Evolutionary conservation across 192 early-diverging fungal species (phyloP).

Genomic region (Powellomyces hirtus): DNA sequence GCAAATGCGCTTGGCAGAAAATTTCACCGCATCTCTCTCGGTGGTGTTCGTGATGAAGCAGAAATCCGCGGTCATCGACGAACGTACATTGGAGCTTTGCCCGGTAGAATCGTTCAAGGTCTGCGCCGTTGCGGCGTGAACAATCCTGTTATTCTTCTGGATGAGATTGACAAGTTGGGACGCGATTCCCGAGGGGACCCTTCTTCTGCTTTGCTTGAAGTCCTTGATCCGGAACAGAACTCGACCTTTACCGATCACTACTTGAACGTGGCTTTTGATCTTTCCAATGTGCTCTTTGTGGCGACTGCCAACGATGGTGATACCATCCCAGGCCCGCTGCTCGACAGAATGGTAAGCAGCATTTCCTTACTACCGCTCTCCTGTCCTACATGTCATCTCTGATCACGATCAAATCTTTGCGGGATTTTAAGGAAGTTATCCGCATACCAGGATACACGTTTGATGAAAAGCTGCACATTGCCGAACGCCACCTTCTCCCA

Average conservation of each 20-base stretch:
- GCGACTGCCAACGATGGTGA: slow-evolving; percentile 78
- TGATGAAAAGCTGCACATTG: slow-evolving; percentile 80
- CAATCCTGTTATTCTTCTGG: slow-evolving; percentile 78
- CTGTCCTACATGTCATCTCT: neutral
- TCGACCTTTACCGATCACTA: slow-evolving; percentile 79
- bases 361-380: too few relatives aligned
- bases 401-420: neutral
- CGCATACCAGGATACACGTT: slow-evolving; percentile 76
- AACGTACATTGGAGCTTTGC: slow-evolving; percentile 84
- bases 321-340: slow-evolving; percentile 72
- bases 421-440: slow-evolving; percentile 56
- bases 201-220: slow-evolving; percentile 77
- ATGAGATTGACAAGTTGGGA: slow-evolving; percentile 84
- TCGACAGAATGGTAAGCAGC: slow-evolving; percentile 80
- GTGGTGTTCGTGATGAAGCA: slow-evolving; percentile 83
- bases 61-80: slow-evolving; percentile 85
- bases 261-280: slow-evolving; percentile 63
- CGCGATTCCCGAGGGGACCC: slow-evolving; percentile 72
- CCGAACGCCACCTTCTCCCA: slow-evolving; percentile 67
- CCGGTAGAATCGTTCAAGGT: slow-evolving; percentile 76
- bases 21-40: slow-evolving; percentile 80
- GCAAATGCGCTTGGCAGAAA: slow-evolving; percentile 71
- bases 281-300: slow-evolving; percentile 74
- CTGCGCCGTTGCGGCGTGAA: slow-evolving; percentile 65
- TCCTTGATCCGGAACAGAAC: slow-evolving; percentile 87